A percentile compares a stretch with the other conserved stretches of the same genome.
phyloP scores from a whole-genome alignment of 345 rosid species.

The Camelina neglecta region DNA sequence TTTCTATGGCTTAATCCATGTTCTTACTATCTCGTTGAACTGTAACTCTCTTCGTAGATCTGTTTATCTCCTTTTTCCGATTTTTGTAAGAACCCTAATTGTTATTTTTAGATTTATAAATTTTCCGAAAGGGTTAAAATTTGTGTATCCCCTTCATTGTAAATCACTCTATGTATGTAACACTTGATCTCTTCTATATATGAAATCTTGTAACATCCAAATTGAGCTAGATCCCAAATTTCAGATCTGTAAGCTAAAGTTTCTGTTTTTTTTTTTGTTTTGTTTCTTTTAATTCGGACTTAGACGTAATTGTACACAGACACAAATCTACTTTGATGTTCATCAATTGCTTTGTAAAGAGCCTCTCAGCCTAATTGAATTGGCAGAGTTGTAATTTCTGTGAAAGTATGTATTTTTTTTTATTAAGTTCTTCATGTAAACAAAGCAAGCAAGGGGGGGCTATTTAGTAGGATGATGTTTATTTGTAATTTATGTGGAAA shows the following conservation, averaged over 20 bases:
- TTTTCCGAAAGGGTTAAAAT: conserved; percentile 1
- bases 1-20: not conserved
- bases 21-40: not conserved
- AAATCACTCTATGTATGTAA: conserved; percentile 29
- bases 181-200: conserved; percentile 24
- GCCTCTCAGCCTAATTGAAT: conserved; percentile 33
- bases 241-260: conserved; percentile 38
- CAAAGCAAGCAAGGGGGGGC: not conserved
- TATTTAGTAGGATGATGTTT: not conserved
- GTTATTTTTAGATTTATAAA: not conserved
- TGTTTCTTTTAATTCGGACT: no score
- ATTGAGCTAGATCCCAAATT: conserved; percentile 38
- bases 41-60: conserved; percentile 42
- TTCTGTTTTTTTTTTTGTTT: not conserved
- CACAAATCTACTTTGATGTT: conserved; percentile 12
- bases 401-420: conserved; percentile 18
- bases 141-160: conserved; percentile 33
- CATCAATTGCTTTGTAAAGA: conserved; percentile 32
- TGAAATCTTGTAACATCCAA: conserved; percentile 24
- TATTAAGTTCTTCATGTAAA: conserved; percentile 18
- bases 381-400: conserved; percentile 25
- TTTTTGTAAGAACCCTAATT: conserved; percentile 39
- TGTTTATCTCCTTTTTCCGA: conserved; percentile 23
- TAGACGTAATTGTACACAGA: not conserved
- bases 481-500: not conserved